Evolutionary conservation across 2,329 filamentous ascomycete species (phyloP).

Genomic region (Alternaria alternata): DNA sequence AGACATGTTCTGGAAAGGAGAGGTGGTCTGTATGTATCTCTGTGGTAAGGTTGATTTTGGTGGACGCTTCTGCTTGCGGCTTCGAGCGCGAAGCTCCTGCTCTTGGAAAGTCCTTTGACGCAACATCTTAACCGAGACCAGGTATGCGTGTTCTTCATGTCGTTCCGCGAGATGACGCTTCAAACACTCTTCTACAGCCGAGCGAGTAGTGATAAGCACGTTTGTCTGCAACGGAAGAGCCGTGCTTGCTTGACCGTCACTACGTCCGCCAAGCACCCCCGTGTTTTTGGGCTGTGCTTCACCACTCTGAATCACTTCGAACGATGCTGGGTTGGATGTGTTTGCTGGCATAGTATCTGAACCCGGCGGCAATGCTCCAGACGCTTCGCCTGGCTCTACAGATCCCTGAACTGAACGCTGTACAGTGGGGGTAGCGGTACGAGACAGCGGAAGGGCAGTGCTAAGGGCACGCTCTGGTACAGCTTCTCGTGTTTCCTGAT

Average conservation of each 20-base stretch:
- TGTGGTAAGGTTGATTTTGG: conserved; percentile 3
- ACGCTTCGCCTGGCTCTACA: not conserved
- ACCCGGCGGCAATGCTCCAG: not conserved
- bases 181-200: conserved; percentile 21
- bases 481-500: not conserved
- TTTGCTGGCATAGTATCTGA: not conserved
- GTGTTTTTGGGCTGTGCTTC: not conserved
- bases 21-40: conserved; percentile 27
- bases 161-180: conserved; percentile 21
- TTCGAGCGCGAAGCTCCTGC: conserved; percentile 21
- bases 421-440: not conserved
- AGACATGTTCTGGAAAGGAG: conserved; percentile 35
- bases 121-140: conserved; percentile 24
- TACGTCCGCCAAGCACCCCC: not conserved
- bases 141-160: conserved; percentile 27
- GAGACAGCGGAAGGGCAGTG: not conserved
- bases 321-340: not conserved
- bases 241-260: not conserved
- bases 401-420: not conserved
- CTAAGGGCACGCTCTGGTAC: not conserved
- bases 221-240: conserved; percentile 6
- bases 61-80: conserved; percentile 1
- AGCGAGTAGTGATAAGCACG: conserved; percentile 15
- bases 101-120: conserved; percentile 34
- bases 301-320: not conserved